phyloP scores from a whole-genome alignment of 2,329 filamentous ascomycete genomes.

The Didymella arachidicola region DNA sequence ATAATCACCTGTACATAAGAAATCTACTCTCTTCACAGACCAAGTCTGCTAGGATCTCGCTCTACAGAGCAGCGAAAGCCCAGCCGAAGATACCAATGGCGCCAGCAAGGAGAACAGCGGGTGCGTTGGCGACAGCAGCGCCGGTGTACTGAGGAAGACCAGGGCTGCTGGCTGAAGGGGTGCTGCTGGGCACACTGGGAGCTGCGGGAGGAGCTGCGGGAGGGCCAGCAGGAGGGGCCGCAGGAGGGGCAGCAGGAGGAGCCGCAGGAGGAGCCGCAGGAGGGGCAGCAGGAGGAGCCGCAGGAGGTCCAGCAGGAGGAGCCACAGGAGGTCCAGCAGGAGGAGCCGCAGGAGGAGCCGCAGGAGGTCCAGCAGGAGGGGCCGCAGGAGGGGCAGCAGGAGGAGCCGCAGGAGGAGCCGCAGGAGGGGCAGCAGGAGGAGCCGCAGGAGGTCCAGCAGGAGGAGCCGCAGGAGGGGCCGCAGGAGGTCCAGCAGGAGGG shows the following conservation, averaged over 20 bases:
- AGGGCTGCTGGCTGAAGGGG: background rate
- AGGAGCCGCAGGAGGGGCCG: background rate
- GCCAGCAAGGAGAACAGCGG: constrained; percentile 12
- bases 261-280: background rate
- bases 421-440: background rate
- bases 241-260: background rate
- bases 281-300: background rate
- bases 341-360: background rate
- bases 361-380: background rate
- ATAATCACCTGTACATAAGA: constrained; percentile 12
- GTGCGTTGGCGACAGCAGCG: constrained; percentile 16
- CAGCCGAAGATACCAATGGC: constrained; percentile 20
- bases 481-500: background rate
- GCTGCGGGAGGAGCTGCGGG: constrained; percentile 2
- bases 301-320: background rate
- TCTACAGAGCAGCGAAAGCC: constrained; percentile 22
- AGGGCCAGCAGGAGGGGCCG: constrained; percentile 1
- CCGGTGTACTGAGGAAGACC: constrained; percentile 12
- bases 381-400: background rate
- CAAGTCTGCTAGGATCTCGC: background rate
- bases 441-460: constrained; percentile 6
- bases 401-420: background rate
- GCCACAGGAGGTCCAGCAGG: background rate
- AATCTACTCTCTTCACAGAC: background rate
- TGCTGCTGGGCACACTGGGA: background rate